Evolutionary conservation across 2,329 filamentous ascomycete genomes (phyloP).

Genomic region (Metarhizium sp.): DNA sequence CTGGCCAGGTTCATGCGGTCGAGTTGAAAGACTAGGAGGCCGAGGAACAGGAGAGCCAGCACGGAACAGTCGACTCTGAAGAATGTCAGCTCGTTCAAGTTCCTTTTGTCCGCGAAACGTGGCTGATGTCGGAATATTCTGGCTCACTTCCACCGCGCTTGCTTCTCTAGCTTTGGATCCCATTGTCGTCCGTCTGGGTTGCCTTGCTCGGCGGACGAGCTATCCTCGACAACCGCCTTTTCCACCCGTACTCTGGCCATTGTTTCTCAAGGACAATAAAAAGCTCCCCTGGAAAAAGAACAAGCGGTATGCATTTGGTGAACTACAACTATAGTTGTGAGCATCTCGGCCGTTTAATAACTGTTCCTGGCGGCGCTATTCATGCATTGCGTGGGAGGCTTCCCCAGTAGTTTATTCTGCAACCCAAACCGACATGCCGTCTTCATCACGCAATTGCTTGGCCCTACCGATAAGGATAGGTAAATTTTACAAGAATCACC

Average conservation of each 20-base stretch:
- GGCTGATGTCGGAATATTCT: too few species aligned
- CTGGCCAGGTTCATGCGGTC: constrained; percentile 38
- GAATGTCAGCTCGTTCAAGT: background rate
- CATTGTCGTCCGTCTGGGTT: background rate
- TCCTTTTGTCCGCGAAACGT: background rate
- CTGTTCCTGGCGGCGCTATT: too few species aligned
- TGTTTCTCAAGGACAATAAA: background rate
- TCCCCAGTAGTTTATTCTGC: too few species aligned
- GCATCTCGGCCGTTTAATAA: too few species aligned
- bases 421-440: too few species aligned
- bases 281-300: background rate
- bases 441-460: background rate
- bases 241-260: too few species aligned
- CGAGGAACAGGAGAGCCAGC: constrained; percentile 37
- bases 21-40: constrained; percentile 38
- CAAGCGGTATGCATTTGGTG: background rate
- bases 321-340: background rate
- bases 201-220: background rate
- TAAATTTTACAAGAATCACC: background rate
- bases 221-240: too few species aligned
- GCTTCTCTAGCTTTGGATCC: background rate
- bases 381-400: too few species aligned
- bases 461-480: background rate
- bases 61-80: constrained; percentile 12
- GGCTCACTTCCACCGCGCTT: background rate